Percentiles rank a stretch among this genome's conserved stretches.
Conservation (phyloP, 306 rosid species). For the Prunus salicina region DNA sequence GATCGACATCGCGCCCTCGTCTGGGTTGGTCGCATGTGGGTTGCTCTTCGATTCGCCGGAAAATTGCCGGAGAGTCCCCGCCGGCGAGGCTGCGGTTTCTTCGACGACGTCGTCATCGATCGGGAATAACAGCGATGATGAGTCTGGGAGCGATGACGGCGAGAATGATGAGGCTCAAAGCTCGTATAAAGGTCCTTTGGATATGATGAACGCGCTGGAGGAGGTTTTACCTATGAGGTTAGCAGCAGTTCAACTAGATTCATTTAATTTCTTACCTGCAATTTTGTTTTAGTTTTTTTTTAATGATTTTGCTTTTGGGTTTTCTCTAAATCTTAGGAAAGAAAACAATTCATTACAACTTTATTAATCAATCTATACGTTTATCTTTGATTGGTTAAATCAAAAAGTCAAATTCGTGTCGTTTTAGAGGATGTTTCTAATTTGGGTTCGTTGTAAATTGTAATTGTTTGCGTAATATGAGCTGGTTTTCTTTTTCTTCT, state of each 20-base stretch:
- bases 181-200: conserved; percentile 51
- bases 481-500: too few species aligned
- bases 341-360: background rate
- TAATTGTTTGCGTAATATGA: too few species aligned
- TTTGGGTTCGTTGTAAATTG: too few species aligned
- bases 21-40: conserved; percentile 26
- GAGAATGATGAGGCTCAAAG: conserved; percentile 75
- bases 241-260: background rate
- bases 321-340: background rate
- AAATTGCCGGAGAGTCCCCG: conserved; percentile 7
- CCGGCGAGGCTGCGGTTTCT: conserved; percentile 18
- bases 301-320: too few species aligned
- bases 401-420: too few species aligned
- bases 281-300: background rate
- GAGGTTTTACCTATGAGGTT: conserved; percentile 82
- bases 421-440: too few species aligned
- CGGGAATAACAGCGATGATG: conserved; percentile 75
- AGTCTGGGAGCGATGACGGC: conserved; percentile 38
- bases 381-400: too few species aligned
- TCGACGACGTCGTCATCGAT: conserved; percentile 73
- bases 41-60: conserved; percentile 31
- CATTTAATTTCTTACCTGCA: background rate
- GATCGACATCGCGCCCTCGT: conserved; percentile 29
- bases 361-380: too few species aligned
- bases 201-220: conserved; percentile 74